phyloP scores from a whole-genome alignment of 495 filamentous ascomycete genomes.

The Cryomyces minteri region DNA sequence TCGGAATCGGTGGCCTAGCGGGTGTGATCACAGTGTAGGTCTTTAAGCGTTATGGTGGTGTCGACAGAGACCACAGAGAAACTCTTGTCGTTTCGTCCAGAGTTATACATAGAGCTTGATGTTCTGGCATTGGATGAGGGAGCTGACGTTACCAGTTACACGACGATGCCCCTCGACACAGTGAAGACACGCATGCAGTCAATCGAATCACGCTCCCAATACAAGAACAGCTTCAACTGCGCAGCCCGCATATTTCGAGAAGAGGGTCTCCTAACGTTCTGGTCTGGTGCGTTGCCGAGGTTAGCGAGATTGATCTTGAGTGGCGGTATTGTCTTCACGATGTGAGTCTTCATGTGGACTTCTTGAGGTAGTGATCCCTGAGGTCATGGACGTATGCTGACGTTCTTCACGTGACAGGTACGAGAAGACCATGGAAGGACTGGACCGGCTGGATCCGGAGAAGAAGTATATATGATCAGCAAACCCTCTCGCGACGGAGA shows the following conservation, averaged over 20 bases:
- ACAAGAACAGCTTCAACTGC: conserved; percentile 80
- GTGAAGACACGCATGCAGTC: conserved; percentile 98
- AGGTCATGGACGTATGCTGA: background rate
- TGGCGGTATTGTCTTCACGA: conserved; percentile 94
- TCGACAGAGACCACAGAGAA: background rate
- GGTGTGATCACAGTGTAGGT: conserved; percentile 86
- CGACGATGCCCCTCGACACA: conserved; percentile 81
- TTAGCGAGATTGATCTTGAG: conserved; percentile 67
- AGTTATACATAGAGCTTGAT: background rate
- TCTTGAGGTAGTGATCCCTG: background rate
- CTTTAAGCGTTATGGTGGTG: background rate
- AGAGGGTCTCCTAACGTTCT: conserved; percentile 79
- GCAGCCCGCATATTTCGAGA: conserved; percentile 69
- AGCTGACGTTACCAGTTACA: no score
- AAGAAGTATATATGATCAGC: conserved; percentile 54
- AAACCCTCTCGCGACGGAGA: no score
- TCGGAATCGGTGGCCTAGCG: conserved; percentile 76
- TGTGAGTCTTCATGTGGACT: conserved; percentile 31
- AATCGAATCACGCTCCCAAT: conserved; percentile 64
- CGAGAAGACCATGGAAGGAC: conserved; percentile 85
- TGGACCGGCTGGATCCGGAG: conserved; percentile 70
- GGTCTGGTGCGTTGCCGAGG: conserved; percentile 80
- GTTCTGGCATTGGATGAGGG: no score
- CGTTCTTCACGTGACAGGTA: conserved; percentile 42
- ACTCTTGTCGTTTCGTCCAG: no score